Evolutionary conservation across 176 grass and related monocot genomes (phyloP), one percentile per base, ranked within the genome.

Genomic region (Puccinellia tenuiflora): DNA sequence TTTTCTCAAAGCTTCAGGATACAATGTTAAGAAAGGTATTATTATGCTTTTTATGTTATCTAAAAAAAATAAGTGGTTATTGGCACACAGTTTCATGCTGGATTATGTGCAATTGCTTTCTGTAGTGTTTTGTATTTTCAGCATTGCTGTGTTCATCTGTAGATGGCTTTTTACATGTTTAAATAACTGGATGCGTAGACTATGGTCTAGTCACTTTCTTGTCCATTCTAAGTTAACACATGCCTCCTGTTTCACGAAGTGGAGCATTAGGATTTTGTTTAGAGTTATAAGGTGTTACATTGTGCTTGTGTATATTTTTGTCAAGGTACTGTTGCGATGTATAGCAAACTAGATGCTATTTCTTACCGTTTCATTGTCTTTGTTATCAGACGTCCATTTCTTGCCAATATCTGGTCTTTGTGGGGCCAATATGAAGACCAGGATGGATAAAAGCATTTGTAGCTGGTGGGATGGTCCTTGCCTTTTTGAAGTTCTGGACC

Each of bases 21-120:
- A 98, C 81, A 95, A 97, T 85, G 88, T 95, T 37, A 98, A 95
- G 68, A 98, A 95, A 93, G 96, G 95, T 86, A 68, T 20, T 31
- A 78, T 77, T 62, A 0, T 68, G 21, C 13, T 51, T 75, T 38
- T 51, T 37, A 61, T 10, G 9, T 48, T 47, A 18, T 46, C 30
- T 60, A 2, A 7, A 30, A 80, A 7, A 14, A 42, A 2, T 85
- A 20, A 38, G 51, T 76, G 54, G 48, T 37, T 34, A 22, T 4
- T 12, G 33, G 67, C 47, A 15, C 7, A 7, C 76, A 25, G 70
- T 69, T 76, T 70, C 3, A 81, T 51, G 30, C 1, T 51, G 34
- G 47, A 62, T 9, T 69, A 40, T 64, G 31, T 75, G 78, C 26
- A 66, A 45, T 64, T 64, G 5, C 13, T 86, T 80, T 42, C 1